Evolutionary conservation across 2,329 filamentous ascomycete species (phyloP).

Genomic region (Fusarium sp.): DNA sequence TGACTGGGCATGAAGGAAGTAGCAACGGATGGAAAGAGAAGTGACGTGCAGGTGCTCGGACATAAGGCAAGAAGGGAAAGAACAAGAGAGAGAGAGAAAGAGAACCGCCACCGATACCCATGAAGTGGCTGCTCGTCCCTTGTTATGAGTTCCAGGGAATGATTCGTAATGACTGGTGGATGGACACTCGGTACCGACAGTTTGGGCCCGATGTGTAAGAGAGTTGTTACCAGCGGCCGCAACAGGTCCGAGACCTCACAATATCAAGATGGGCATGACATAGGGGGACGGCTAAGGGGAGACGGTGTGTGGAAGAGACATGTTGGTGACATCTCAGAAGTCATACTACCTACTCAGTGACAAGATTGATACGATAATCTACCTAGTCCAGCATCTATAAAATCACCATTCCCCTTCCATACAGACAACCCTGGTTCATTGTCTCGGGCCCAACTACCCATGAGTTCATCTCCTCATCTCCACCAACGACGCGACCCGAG

Average conservation of each 20-base stretch:
- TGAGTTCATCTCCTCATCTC: constrained; percentile 28
- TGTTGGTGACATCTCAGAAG: not conserved
- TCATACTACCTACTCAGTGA: not conserved
- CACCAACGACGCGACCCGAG: constrained; percentile 20
- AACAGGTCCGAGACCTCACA: constrained; percentile 24
- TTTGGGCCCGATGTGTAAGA: constrained; percentile 40
- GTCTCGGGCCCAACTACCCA: constrained; percentile 11
- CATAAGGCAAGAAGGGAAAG: not conserved
- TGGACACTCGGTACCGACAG: constrained; percentile 36
- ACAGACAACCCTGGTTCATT: constrained; percentile 1
- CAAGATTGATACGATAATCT: not conserved
- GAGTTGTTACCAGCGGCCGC: constrained; percentile 26
- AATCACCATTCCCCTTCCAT: not conserved
- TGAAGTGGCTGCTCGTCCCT: constrained; percentile 33
- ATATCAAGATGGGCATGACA: constrained; percentile 6
- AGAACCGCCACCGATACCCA: constrained; percentile 1
- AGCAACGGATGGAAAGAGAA: not conserved
- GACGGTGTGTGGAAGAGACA: constrained; percentile 5
- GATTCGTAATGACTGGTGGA: constrained; percentile 27
- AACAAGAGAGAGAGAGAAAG: not conserved
- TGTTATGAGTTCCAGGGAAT: constrained; percentile 32
- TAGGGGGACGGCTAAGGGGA: constrained; percentile 6
- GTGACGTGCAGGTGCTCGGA: constrained; percentile 18
- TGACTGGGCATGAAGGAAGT: not conserved
- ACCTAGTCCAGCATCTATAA: not conserved